Evolutionary conservation across 2,329 filamentous ascomycete species (phyloP), one percentile per base, ranked within the genome.

Genomic region (Talaromyces funiculosus): DNA sequence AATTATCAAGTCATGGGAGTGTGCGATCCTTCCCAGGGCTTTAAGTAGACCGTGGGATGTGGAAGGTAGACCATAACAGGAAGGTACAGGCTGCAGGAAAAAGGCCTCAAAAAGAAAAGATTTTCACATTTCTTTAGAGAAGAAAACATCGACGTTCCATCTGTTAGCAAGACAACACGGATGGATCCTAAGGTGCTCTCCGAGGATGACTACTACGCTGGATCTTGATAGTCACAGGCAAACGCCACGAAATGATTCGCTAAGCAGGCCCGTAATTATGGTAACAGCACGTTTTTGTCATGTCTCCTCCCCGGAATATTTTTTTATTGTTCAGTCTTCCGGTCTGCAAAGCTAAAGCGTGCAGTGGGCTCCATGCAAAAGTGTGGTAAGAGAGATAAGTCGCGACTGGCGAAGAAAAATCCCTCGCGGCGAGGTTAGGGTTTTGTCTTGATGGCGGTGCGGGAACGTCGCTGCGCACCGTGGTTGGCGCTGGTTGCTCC

Each of bases 401-500:
- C 4, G 22, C 31, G 29, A 51, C 42, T 59, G 56, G 56, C 22
- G 33, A 7, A 57, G 31, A 61, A 18, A 61, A 61, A 61, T 61
- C 40, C 59, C 59, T 61, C 59, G 58, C 20, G 26, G 53, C 6
- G 42, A 31, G n/a, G 4, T 31, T 54, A 54, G 51, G 51, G 51
- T 40, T 54, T n/a, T 26, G 20, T 22, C 29, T 20, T 20, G 45
- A 31, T 4, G 16, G 26, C 26, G 45, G 45, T 20, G 47, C 47
- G 47, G 47, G 29, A 51, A 14, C 51, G 51, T 9, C n/a, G 12
- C 14, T 4, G 20, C 18, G 29, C 38, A 33, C n/a, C 51, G 22
- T 61, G 59, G 59, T 61, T 61, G 59, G 33, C n/a, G 51, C n/a
- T 61, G 59, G 59, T 61, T 61, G 59, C 31, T 56, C 43, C 43